phyloP scores from a whole-genome alignment of 148 eudicot genomes.

The Spergularia marina region DNA sequence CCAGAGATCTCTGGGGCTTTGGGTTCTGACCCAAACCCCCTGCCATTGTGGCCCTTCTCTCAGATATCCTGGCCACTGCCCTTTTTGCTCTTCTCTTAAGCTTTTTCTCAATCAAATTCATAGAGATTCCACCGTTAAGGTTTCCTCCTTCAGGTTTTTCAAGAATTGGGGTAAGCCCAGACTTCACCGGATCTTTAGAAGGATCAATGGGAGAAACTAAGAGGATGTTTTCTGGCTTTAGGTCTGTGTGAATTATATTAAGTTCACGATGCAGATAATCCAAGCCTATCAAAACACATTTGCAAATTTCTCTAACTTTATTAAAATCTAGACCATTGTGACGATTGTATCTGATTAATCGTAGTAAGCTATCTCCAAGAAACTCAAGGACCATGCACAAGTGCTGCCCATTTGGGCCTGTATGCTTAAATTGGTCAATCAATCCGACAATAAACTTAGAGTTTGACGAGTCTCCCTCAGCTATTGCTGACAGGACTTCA shows the following conservation, averaged over 20 bases:
- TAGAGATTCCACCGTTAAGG: constrained; percentile 48
- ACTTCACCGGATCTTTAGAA: constrained; percentile 75
- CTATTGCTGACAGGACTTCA: constrained; percentile 75
- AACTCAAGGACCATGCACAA: constrained; percentile 95
- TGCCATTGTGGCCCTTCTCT: constrained; percentile 58
- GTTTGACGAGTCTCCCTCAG: constrained; percentile 67
- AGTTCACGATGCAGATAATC: constrained; percentile 90
- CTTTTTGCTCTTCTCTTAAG: constrained; percentile 85
- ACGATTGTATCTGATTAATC: constrained; percentile 67
- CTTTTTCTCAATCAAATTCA: constrained; percentile 64
- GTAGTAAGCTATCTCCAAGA: constrained; percentile 92
- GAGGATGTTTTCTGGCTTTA: constrained; percentile 95
- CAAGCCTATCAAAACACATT: constrained; percentile 75
- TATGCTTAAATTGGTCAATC: constrained; percentile 85
- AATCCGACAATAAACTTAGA: constrained; percentile 56
- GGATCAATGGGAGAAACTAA: constrained; percentile 78
- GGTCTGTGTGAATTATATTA: constrained; percentile 75
- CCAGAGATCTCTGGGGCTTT: constrained; percentile 56
- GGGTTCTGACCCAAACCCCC: constrained; percentile 36
- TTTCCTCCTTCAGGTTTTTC: constrained; percentile 80
- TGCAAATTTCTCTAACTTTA: constrained; percentile 86
- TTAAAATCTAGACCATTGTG: constrained; percentile 77
- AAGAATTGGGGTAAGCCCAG: constrained; percentile 69
- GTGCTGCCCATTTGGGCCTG: constrained; percentile 95
- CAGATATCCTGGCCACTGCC: constrained; percentile 84